Base-by-base conservation (phyloP, 2,329 filamentous ascomycete genomes). In the Uncinocarpus reesii region DNA sequence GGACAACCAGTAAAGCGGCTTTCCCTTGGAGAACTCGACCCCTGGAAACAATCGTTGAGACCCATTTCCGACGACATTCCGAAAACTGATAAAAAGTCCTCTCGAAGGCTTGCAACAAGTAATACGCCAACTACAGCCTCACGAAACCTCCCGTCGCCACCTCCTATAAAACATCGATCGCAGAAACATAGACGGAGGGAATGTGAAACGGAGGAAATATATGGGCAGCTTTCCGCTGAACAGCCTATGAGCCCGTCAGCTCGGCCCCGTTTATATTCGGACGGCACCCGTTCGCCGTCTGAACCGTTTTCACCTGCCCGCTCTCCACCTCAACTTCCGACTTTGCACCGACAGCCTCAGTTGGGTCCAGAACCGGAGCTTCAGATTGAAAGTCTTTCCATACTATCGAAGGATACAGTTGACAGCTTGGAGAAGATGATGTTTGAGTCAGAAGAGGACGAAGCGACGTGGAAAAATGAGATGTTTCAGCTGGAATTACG, bases 1-100 rank as follows among this genome's bases (percentile, higher is more conserved):
- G 63, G 62, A 34, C 63, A 67, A 48, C 62, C 66, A 23, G 57
- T 68, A 8, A 69, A 67, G 49, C 64, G 66, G 29, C 53, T 68
- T 21, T 66, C 67, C 6, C 49, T 69, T 5, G 60, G 61, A 2
- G 65, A 69, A 34, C 45, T 63, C 11, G 67, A 69, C 15, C 58
- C 60, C 24, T 60, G 65, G 57, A 62, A 61, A 26, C 65, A 63
- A 45, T 57, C 56, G 26, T 55, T 62, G 13, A 61, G 64, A 21
- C 52, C 56, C 16, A 58, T 52, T 16, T 28, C 61, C 2, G 66
- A 68, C 2, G 62, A 67, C 2, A 66, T 62, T 24, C 45, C 53
- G 7, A 57, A 58, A 18, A 35, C 55, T 2, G 64, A 65, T 24
- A 57, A 60, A 7, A 63, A 63, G 38, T 55, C 57, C 2, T 53